phyloP scores from a whole-genome alignment of 768 basidiomycete species.

The Boletus sensibilis region DNA sequence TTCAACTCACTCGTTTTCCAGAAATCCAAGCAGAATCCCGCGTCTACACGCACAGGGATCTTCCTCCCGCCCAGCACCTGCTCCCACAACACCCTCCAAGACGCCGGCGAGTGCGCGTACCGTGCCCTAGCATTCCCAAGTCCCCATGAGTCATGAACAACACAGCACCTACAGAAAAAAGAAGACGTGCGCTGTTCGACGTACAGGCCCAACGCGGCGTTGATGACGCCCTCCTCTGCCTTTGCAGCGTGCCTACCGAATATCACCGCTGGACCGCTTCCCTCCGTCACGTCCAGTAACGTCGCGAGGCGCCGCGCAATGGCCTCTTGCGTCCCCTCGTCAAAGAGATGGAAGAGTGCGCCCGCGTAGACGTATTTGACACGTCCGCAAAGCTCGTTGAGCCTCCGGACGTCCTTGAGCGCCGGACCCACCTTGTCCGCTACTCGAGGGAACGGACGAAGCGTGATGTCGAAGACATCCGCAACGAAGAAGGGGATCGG shows the following conservation, averaged over 20 bases:
- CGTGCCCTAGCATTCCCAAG: not conserved
- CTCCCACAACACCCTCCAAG: slow-evolving; percentile 2
- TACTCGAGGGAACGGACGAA: not conserved
- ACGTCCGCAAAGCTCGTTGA: not conserved
- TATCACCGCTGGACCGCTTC: not conserved
- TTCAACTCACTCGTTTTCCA: not conserved
- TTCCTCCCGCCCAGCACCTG: not conserved
- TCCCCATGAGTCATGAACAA: not conserved
- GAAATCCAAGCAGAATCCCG: not conserved
- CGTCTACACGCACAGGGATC: not conserved
- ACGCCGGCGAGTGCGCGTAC: slow-evolving; percentile 9
- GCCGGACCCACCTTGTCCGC: not conserved
- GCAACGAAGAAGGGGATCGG: not conserved
- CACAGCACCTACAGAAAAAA: too few species aligned
- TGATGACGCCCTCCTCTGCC: not conserved
- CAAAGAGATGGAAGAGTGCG: not conserved
- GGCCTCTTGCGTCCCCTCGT: not conserved
- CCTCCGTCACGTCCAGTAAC: not conserved
- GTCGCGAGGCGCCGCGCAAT: not conserved
- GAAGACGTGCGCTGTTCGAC: not conserved
- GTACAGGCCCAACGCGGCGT: not conserved
- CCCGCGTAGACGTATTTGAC: not conserved
- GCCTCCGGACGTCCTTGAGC: not conserved
- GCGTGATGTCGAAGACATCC: not conserved
- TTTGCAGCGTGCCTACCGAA: not conserved